Evolutionary conservation across 1,284 basidiomycete genomes (phyloP), one percentile per base, ranked within the genome.

Genomic region (Pseudozyma pruni): DNA sequence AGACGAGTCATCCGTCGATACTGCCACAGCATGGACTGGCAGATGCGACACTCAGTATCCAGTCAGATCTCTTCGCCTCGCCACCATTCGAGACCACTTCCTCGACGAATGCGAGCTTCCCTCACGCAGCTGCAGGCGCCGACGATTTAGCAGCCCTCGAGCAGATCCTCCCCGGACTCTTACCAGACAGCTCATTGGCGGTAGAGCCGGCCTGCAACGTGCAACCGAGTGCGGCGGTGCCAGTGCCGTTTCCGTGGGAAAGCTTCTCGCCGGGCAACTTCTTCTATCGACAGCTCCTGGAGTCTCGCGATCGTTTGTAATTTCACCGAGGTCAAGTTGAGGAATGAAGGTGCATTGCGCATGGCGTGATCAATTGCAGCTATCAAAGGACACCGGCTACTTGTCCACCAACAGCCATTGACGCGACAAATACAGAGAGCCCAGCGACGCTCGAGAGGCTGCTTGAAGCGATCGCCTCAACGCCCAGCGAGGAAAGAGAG

Each of bases 331-430:
- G 4, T 6, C n/a, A 3, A 17, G n/a, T n/a, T n/a, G n/a, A n/a
- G n/a, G n/a, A 29, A 29, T 29, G 27, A 29, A 29, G 11, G 27
- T 29, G 27, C 27, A 29, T 29, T 22, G 7, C 14, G 4, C 20
- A 16, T 16, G 16, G 27, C 6, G 13, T 23, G 37, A 8, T 13
- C 10, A 23, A n/a, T 10, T 39, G 4, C 10, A n/a, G 16, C 32
- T 20, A n/a, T 53, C 29, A 66, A 9, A 72, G 19, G 11, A 20
- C 22, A 43, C 44, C 16, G 2, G 58, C 72, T 4, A 69, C 16
- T 19, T 69, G 54, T 4, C 72, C 72, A 16, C 69, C 69, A 13
- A 50, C 56, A 17, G 62, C 72, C 62, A 74, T 72, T 20, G 60
- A 19, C 4, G 51, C 44, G 23, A 67, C 64, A 40, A 67, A 63